A percentile compares a stretch with the other conserved stretches of the same genome.
Evolutionary conservation across 2,329 filamentous ascomycete species (phyloP).

Genomic region (Diplodia sapinea): DNA sequence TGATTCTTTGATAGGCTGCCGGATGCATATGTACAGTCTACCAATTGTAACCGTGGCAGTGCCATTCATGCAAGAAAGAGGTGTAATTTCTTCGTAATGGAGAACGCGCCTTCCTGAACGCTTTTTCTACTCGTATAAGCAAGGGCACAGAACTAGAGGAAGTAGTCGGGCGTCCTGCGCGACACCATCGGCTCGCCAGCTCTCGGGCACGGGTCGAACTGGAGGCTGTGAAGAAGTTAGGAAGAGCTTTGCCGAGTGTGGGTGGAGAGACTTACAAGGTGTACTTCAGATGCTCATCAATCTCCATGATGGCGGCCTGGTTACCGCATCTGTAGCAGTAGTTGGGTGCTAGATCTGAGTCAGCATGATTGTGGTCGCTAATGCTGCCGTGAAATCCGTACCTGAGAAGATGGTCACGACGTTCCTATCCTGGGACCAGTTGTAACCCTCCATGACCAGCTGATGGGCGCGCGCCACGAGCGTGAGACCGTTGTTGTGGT

Average conservation of each 20-base stretch:
- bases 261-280: constrained; percentile 79
- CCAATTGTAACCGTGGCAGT: constrained; percentile 24
- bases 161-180: constrained; percentile 93
- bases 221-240: constrained; percentile 67
- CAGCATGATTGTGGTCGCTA: constrained; percentile 35
- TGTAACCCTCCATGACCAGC: constrained; percentile 99
- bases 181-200: constrained; percentile 99
- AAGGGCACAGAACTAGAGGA: constrained; percentile 69
- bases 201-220: constrained; percentile 98
- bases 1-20: constrained; percentile 33
- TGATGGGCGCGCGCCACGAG: constrained; percentile 96
- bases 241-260: background rate
- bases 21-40: constrained; percentile 37
- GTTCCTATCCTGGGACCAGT: constrained; percentile 98
- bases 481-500: constrained; percentile 97
- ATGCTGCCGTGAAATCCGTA: constrained; percentile 29
- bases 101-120: constrained; percentile 25
- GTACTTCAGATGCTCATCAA: constrained; percentile 98
- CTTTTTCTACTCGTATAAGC: constrained; percentile 27
- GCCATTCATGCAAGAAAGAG: constrained; percentile 27
- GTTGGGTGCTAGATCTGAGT: constrained; percentile 55
- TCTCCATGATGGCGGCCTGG: constrained; percentile 99
- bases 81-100: constrained; percentile 26
- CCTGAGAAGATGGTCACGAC: constrained; percentile 98
- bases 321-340: constrained; percentile 99